These are phyloP conservation scores for Rhodotorula mucilaginosa DNA, from an alignment of 1,284 basidiomycete species.

Conservation along the genomic window DNA sequence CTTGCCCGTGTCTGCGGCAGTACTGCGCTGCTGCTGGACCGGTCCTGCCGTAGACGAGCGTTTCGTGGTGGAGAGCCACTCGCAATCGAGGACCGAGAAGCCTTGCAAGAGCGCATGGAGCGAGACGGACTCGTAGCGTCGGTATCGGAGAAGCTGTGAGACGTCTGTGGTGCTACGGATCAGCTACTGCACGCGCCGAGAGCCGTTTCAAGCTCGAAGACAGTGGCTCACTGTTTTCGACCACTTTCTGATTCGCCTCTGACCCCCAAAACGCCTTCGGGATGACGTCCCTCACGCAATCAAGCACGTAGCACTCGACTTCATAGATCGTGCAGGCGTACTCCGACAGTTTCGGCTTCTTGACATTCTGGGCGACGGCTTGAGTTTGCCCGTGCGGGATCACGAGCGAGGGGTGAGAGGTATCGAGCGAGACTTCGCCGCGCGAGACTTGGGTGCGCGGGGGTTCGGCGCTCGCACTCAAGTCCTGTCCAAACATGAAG, in stretches of 20 bases:
- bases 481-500: constrained; percentile 2
- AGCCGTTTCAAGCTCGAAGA: background rate
- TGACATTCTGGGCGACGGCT: constrained; percentile 52
- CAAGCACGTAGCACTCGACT: constrained; percentile 66
- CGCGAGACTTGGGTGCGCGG: constrained; percentile 23
- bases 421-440: constrained; percentile 32
- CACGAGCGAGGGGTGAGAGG: constrained; percentile 43
- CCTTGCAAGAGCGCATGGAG: constrained; percentile 79
- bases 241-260: constrained; percentile 62
- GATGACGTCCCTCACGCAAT: constrained; percentile 67
- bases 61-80: constrained; percentile 62
- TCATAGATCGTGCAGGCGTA: constrained; percentile 66
- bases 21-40: constrained; percentile 46
- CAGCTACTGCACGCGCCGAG: background rate
- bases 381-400: constrained; percentile 54
- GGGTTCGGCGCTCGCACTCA: constrained; percentile 16
- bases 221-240: constrained; percentile 60
- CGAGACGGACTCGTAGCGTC: constrained; percentile 75
- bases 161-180: constrained; percentile 57
- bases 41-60: constrained; percentile 52
- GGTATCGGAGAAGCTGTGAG: constrained; percentile 65
- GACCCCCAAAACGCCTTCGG: constrained; percentile 77
- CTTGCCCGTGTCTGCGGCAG: constrained; percentile 68
- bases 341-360: constrained; percentile 74
- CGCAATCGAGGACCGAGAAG: constrained; percentile 70